Conservation (phyloP, 2,329 filamentous ascomycete species). For the Phaeosphaeriaceae sp. region DNA sequence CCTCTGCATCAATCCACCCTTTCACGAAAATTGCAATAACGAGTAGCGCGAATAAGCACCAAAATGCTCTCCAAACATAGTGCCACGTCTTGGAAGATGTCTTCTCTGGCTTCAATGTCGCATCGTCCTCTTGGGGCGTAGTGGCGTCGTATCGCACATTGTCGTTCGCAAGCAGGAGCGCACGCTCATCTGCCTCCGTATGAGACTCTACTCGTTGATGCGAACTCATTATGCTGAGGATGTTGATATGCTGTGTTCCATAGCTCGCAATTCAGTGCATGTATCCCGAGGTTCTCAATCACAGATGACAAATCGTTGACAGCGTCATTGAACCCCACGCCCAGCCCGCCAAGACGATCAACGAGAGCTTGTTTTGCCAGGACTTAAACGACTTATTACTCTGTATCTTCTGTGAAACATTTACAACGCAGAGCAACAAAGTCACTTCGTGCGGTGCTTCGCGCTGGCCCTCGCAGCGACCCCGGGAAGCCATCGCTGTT, state of each 20-base stretch:
- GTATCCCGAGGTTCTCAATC: background rate
- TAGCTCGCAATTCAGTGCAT: background rate
- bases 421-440: too few species aligned
- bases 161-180: constrained; percentile 27
- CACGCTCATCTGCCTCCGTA: constrained; percentile 22
- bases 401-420: background rate
- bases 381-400: background rate
- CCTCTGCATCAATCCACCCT: constrained; percentile 37
- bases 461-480: too few species aligned
- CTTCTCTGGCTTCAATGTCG: constrained; percentile 18
- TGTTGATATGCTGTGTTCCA: background rate
- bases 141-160: constrained; percentile 5
- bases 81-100: constrained; percentile 18
- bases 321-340: background rate
- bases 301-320: background rate
- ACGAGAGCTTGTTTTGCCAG: background rate
- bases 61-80: constrained; percentile 27
- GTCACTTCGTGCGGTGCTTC: too few species aligned
- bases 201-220: background rate
- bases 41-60: constrained; percentile 18
- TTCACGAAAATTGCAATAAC: constrained; percentile 31
- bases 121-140: constrained; percentile 8
- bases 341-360: background rate
- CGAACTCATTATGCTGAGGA: background rate
- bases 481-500: too few species aligned